Percentiles rank a stretch among this genome's conserved stretches.
These are phyloP conservation scores for Kalaharituber pfeilii DNA, from an alignment of 2,329 filamentous ascomycete genomes.

Conservation along the genomic window DNA sequence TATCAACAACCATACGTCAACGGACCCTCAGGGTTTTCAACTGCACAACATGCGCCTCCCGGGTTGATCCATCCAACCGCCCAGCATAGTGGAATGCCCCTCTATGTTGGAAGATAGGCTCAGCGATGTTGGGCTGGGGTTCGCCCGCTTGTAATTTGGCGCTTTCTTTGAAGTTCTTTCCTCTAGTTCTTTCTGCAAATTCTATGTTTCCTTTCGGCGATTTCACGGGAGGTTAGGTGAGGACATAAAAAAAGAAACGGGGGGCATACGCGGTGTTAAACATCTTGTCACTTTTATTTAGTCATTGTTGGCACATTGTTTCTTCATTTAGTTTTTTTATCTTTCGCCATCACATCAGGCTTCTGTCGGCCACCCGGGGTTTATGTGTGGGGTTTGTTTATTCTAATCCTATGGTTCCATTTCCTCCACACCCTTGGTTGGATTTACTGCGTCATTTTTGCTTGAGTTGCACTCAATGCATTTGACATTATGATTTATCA, in stretches of 20 bases:
- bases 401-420: neutral
- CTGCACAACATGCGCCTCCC: conserved; percentile 8
- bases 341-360: neutral
- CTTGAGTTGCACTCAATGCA: neutral
- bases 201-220: conserved; percentile 2
- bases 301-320: neutral
- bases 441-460: neutral
- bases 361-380: neutral
- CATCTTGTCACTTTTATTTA: neutral
- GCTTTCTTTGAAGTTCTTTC: neutral
- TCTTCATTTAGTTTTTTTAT: neutral
- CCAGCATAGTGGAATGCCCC: neutral
- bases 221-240: neutral
- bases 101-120: neutral
- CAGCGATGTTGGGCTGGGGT: neutral
- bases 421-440: neutral
- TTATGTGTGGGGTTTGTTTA: conserved; percentile 1
- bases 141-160: neutral
- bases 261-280: conserved; percentile 2
- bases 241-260: neutral
- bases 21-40: neutral
- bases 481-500: neutral
- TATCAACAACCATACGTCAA: neutral
- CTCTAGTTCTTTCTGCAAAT: conserved; percentile 3
- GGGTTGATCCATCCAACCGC: neutral